Conservation (phyloP, 495 filamentous ascomycete genomes). For the Cladorrhinum samala region DNA sequence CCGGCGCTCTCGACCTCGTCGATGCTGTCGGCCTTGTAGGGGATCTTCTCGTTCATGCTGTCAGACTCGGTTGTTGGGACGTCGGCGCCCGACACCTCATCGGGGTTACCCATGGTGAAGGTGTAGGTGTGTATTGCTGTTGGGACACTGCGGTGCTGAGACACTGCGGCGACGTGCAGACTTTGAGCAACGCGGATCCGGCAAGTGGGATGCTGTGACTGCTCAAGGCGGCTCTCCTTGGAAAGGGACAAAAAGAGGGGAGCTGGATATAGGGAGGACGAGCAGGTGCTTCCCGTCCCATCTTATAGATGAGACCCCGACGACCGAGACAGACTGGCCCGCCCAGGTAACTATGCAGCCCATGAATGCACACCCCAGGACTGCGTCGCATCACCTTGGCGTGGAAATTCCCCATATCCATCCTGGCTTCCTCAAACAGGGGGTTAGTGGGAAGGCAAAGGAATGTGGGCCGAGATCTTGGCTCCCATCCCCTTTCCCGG, state of each 20-base stretch:
- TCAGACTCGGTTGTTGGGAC: slow-evolving; percentile 25
- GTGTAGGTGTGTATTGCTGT: not conserved
- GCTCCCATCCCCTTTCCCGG: too few species aligned
- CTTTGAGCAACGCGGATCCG: not conserved
- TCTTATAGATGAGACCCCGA: slow-evolving; percentile 12
- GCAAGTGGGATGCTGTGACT: not conserved
- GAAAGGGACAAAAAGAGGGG: not conserved
- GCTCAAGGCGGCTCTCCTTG: not conserved
- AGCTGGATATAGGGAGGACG: not conserved
- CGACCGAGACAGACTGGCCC: slow-evolving; percentile 3
- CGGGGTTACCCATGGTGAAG: slow-evolving; percentile 21
- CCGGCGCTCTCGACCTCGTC: slow-evolving; percentile 20
- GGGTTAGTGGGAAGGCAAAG: not conserved
- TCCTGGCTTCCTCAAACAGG: not conserved
- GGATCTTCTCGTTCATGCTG: slow-evolving; percentile 26
- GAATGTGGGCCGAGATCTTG: too few species aligned
- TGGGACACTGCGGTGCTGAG: not conserved
- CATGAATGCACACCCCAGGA: slow-evolving; percentile 4
- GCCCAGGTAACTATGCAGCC: slow-evolving; percentile 4
- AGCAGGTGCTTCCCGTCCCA: not conserved
- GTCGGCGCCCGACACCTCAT: slow-evolving; percentile 20
- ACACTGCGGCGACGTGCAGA: not conserved
- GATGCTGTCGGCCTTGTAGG: slow-evolving; percentile 9
- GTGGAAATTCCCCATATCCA: slow-evolving; percentile 1
- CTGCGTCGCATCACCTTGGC: not conserved